Percentiles rank a stretch among this genome's conserved stretches.
Conservation (phyloP, 306 rosid genomes). For the peach (Prunus persica) region DNA sequence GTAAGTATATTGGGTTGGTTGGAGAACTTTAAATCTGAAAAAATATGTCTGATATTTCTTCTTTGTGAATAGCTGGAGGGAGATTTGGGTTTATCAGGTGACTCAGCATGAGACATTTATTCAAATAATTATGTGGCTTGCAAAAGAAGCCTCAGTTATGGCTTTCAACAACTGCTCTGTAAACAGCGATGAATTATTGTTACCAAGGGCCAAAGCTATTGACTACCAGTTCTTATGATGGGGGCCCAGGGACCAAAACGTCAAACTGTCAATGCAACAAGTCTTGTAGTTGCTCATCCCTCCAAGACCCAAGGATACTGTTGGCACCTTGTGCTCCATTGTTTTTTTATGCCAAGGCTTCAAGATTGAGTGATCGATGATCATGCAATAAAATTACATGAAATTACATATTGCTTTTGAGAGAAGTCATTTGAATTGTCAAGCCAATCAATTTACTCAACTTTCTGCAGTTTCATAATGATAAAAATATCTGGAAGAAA, state of each 20-base stretch:
- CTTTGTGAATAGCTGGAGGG: not conserved
- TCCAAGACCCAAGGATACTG: too few species aligned
- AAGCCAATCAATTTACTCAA: too few species aligned
- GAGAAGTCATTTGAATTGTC: too few species aligned
- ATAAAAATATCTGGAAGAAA: not conserved
- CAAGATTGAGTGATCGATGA: not conserved
- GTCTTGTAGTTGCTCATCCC: not conserved
- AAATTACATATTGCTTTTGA: too few species aligned
- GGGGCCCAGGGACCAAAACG: too few species aligned
- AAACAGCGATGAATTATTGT: not conserved
- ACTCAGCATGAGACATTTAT: not conserved
- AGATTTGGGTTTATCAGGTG: not conserved
- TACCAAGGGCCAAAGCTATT: too few species aligned
- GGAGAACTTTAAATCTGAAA: too few species aligned
- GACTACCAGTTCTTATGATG: too few species aligned
- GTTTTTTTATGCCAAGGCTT: not conserved
- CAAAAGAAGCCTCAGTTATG: not conserved
- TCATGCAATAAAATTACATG: too few species aligned
- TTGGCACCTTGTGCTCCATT: not conserved
- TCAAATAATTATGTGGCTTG: not conserved
- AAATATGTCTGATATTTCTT: not conserved
- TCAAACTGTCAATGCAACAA: not conserved
- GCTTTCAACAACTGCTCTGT: not conserved
- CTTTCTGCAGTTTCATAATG: too few species aligned
- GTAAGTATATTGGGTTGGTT: too few species aligned